Percentiles rank a stretch among this genome's conserved stretches.
Evolutionary conservation across 2,329 filamentous ascomycete genomes (phyloP).

Genomic region (Chaetothyriales sp.): DNA sequence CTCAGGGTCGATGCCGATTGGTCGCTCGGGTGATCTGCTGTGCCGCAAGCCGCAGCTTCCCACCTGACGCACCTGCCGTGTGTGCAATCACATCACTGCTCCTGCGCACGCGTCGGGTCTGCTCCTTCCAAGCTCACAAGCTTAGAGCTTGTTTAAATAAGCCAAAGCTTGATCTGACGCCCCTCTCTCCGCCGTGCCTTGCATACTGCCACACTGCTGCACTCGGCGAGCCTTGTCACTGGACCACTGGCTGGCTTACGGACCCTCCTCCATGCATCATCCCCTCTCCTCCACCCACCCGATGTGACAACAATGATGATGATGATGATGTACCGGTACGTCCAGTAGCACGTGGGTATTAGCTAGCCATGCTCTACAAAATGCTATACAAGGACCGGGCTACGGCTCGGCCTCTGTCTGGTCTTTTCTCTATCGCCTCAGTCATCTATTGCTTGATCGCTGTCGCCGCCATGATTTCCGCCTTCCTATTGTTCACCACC

Average conservation of each 20-base stretch:
- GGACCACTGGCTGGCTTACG: neutral
- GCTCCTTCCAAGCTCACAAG: neutral
- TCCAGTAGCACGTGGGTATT: neutral
- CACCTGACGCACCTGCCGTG: too few species aligned
- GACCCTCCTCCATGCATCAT: too few species aligned
- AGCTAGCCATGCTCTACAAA: neutral
- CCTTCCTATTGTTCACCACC: conserved; percentile 3
- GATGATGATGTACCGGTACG: neutral
- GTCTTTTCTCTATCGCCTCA: neutral
- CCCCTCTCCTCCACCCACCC: neutral
- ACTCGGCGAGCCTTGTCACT: neutral
- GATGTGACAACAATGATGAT: neutral
- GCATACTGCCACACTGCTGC: neutral
- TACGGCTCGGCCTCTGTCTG: neutral
- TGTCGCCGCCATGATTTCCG: neutral
- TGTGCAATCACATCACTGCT: neutral
- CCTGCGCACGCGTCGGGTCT: neutral
- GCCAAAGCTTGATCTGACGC: neutral
- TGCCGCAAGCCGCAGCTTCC: too few species aligned
- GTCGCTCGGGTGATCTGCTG: too few species aligned
- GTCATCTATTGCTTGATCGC: neutral
- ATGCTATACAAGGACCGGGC: neutral
- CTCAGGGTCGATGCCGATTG: too few species aligned
- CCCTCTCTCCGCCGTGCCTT: neutral
- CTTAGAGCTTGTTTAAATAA: neutral